A percentile compares a stretch with the other conserved stretches of the same genome.
phyloP scores from a whole-genome alignment of 768 basidiomycete genomes.

The Hypholoma sublateritium region DNA sequence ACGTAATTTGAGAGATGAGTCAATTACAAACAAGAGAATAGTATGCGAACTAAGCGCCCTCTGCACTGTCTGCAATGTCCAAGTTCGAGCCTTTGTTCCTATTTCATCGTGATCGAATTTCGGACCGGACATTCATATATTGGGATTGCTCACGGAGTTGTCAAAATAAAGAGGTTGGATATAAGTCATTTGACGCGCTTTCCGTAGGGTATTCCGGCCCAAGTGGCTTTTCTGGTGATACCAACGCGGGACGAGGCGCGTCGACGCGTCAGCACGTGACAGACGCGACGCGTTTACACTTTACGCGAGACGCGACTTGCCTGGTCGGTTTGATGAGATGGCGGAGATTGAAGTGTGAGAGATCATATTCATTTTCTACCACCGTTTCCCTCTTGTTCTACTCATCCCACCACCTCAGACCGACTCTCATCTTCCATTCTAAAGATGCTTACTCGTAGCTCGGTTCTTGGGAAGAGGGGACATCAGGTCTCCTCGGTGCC shows the following conservation, averaged over 20 bases:
- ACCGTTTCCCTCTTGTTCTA: constrained; percentile 14
- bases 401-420: constrained; percentile 23
- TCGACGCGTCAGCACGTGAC: constrained; percentile 32
- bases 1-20: neutral
- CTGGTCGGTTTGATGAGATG: constrained; percentile 26
- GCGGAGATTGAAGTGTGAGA: constrained; percentile 37
- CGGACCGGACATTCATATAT: neutral
- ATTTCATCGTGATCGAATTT: neutral
- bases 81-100: neutral
- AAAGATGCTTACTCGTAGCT: constrained; percentile 47
- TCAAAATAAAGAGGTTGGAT: too few species aligned
- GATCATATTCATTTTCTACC: constrained; percentile 20
- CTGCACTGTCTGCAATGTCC: neutral
- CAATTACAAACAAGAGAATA: neutral
- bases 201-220: neutral
- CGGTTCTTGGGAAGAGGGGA: constrained; percentile 52
- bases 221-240: neutral
- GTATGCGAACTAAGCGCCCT: neutral
- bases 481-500: constrained; percentile 33
- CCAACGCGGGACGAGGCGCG: constrained; percentile 12
- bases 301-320: constrained; percentile 24
- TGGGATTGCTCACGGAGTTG: neutral
- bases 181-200: too few species aligned
- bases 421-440: constrained; percentile 14
- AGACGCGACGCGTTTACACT: constrained; percentile 35